These are phyloP conservation scores for Trifolium repens DNA, from an alignment of 306 rosid species.

Conservation along the genomic window DNA sequence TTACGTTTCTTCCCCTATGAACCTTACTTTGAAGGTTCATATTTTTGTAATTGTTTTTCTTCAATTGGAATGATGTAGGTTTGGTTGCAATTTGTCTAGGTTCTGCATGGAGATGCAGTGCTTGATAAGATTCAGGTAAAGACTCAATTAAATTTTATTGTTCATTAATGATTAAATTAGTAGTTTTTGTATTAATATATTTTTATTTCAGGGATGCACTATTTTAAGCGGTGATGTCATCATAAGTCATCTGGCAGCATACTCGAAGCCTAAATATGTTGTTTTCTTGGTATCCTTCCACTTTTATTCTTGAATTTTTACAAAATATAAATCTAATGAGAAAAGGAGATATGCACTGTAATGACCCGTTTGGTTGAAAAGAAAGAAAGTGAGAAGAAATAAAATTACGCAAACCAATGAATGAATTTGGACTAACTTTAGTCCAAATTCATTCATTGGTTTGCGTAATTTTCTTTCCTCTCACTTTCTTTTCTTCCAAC, in stretches of 20 bases:
- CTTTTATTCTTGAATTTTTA: constrained; percentile 6
- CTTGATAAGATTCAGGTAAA: constrained; percentile 75
- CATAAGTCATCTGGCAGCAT: constrained; percentile 82
- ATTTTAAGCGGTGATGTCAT: constrained; percentile 95
- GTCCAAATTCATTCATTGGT: no score
- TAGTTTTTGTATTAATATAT: neutral
- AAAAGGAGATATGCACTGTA: neutral
- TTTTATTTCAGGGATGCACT: constrained; percentile 71
- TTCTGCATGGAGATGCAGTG: constrained; percentile 96
- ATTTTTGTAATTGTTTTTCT: constrained; percentile 14
- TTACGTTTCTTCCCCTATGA: neutral
- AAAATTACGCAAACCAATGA: no score
- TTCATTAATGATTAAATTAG: constrained; percentile 1
- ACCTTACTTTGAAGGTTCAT: constrained; percentile 11
- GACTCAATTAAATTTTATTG: constrained; percentile 38
- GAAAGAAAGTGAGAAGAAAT: no score
- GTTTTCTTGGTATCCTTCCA: constrained; percentile 50
- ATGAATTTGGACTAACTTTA: no score
- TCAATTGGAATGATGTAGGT: constrained; percentile 7
- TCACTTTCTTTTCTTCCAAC: no score
- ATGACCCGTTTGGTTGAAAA: no score
- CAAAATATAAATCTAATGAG: neutral
- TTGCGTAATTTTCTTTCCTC: no score
- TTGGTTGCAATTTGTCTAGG: constrained; percentile 51
- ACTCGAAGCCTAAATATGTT: constrained; percentile 74